Evolutionary conservation across 2,329 filamentous ascomycete genomes (phyloP).

Genomic region (Sporothrix variecibatus): DNA sequence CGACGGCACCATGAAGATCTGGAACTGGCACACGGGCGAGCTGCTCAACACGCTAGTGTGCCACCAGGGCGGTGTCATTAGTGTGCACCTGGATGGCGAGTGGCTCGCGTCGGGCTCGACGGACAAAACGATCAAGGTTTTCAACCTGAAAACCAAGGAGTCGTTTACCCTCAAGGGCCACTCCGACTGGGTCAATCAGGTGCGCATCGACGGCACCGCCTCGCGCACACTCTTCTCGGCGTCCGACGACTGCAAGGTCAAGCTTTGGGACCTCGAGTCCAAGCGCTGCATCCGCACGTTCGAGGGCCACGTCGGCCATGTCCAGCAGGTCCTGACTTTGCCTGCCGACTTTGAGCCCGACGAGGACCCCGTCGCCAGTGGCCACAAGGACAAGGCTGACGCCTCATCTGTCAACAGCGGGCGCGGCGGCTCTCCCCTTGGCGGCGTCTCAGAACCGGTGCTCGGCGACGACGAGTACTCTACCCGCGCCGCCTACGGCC

Average conservation of each 20-base stretch:
- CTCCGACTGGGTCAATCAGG: conserved; percentile 94
- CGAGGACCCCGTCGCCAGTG: conserved; percentile 54
- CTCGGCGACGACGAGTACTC: conserved; percentile 39
- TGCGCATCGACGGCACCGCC: conserved; percentile 72
- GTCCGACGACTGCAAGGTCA: conserved; percentile 88
- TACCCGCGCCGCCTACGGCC: conserved; percentile 58
- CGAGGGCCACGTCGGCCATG: conserved; percentile 89
- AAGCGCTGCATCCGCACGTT: conserved; percentile 75
- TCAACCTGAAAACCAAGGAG: conserved; percentile 84
- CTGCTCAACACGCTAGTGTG: conserved; percentile 79
- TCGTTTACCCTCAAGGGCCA: conserved; percentile 81
- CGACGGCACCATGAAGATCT: conserved; percentile 85
- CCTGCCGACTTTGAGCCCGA: conserved; percentile 89
- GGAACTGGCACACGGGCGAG: conserved; percentile 94
- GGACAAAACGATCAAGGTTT: conserved; percentile 87
- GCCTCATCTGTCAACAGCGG: conserved; percentile 52
- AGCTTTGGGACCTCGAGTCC: conserved; percentile 71
- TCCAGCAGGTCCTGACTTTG: conserved; percentile 85
- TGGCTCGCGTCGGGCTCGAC: conserved; percentile 86
- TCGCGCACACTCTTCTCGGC: conserved; percentile 89
- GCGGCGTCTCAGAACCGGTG: conserved; percentile 35
- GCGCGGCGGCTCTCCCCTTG: conserved; percentile 42
- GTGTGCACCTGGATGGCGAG: conserved; percentile 82
- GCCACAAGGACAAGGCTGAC: conserved; percentile 53
- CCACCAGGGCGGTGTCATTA: conserved; percentile 81